A percentile compares a stretch with the other conserved stretches of the same genome.
Conservation (phyloP, 164 flowering plant genomes). For the Malania oleifera region DNA sequence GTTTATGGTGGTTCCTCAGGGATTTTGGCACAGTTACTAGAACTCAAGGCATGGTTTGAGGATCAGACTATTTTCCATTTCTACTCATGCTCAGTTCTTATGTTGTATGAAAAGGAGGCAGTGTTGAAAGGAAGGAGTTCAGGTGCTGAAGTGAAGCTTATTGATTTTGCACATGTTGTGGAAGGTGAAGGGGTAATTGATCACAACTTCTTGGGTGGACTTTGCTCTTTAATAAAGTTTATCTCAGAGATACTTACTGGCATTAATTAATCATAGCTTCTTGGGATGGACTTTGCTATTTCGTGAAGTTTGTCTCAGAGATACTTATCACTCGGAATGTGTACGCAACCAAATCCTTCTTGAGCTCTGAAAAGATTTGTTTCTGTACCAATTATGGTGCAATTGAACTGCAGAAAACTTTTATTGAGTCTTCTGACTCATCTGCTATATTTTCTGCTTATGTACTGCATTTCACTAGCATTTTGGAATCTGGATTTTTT, state of each 20-base stretch:
- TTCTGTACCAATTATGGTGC: slow-evolving; percentile 7
- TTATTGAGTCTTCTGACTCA: no score
- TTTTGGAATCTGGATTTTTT: no score
- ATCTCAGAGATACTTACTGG: slow-evolving; percentile 58
- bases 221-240: slow-evolving; percentile 84
- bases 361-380: slow-evolving; percentile 1
- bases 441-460: no score
- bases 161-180: slow-evolving; percentile 85
- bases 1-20: slow-evolving; percentile 72
- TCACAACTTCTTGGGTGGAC: slow-evolving; percentile 91
- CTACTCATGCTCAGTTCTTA: slow-evolving; percentile 67
- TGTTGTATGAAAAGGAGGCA: slow-evolving; percentile 54
- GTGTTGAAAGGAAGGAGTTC: slow-evolving; percentile 25
- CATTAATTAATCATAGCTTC: slow-evolving; percentile 90
- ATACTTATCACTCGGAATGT: slow-evolving; percentile 33
- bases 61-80: slow-evolving; percentile 72
- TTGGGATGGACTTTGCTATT: slow-evolving; percentile 90
- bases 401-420: no score
- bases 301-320: slow-evolving; percentile 70
- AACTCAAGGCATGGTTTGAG: slow-evolving; percentile 90
- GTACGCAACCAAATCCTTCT: slow-evolving; percentile 1
- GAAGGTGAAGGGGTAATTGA: slow-evolving; percentile 76
- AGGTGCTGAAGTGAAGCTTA: slow-evolving; percentile 54
- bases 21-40: slow-evolving; percentile 66
- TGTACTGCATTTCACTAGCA: no score